A percentile compares a stretch with the other conserved stretches of the same genome.
Evolutionary conservation across 1,284 basidiomycete genomes (phyloP).

Genomic region (Ceratobasidium papillatum): DNA sequence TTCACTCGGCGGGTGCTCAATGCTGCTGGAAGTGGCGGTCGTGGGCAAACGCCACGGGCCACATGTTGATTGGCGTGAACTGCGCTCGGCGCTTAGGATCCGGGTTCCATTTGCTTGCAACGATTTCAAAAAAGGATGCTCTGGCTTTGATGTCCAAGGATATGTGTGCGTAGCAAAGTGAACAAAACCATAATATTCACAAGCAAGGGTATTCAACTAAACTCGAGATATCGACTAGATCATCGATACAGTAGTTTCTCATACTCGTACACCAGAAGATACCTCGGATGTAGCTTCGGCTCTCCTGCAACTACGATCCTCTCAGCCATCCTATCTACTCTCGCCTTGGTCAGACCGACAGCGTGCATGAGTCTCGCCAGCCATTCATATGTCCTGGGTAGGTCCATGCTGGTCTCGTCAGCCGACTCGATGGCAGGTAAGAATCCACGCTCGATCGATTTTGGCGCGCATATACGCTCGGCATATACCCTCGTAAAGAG

Average conservation of each 20-base stretch:
- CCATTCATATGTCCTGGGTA: constrained; percentile 82
- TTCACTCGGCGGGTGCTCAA: too few relatives aligned
- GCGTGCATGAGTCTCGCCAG: constrained; percentile 79
- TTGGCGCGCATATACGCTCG: constrained; percentile 64
- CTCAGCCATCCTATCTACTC: constrained; percentile 61
- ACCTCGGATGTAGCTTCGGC: constrained; percentile 46
- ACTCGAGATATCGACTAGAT: too few relatives aligned
- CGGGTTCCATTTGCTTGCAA: too few relatives aligned
- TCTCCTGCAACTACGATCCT: constrained; percentile 49
- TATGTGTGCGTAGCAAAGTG: too few relatives aligned
- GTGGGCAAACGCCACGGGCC: too few relatives aligned
- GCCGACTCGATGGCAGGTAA: constrained; percentile 76
- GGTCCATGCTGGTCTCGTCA: constrained; percentile 88
- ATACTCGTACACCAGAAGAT: constrained; percentile 49
- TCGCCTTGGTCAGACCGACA: constrained; percentile 60
- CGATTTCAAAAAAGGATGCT: too few relatives aligned
- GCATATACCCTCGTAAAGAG: constrained; percentile 66
- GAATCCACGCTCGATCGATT: constrained; percentile 70
- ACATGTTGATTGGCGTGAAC: too few relatives aligned
- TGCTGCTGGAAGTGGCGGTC: too few relatives aligned
- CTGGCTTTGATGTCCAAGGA: too few relatives aligned
- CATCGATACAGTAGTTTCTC: constrained; percentile 39
- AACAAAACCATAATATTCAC: too few relatives aligned
- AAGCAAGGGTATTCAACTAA: too few relatives aligned
- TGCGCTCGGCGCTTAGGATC: too few relatives aligned